Base-by-base conservation (phyloP, 2,329 filamentous ascomycete genomes). In the Monilinia laxa region DNA sequence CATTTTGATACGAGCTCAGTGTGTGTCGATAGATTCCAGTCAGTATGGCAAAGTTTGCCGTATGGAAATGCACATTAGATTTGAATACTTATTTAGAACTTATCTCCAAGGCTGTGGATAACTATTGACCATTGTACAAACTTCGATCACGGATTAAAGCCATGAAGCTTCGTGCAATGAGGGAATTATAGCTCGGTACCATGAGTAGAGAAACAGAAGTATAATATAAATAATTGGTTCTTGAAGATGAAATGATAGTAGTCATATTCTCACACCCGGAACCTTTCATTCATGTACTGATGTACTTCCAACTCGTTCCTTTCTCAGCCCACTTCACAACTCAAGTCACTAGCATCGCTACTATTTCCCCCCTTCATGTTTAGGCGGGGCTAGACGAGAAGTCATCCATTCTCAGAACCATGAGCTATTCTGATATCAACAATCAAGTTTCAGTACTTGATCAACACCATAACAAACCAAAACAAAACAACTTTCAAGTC, bases 31-130 rank as follows among this genome's bases (percentile, higher is more conserved):
- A 35, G 4, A 3, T 25, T 20, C 14, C 28, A 7, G 4, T 14
- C 20, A 60, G 23, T 3, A 51, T 60, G 14, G 58, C 42, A 59
- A 59, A 59, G 57, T n/a, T 20, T 49, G 42, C 57, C 23, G 6
- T 6, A 35, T 35, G 3, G 1, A 16, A 35, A 59, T 23, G 9
- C 25, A 59, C 47, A 40, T n/a, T 23, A 49, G 25, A 31, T 42
- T 51, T 25, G n/a, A 25, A n/a, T 20, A 51, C 3, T 10, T 20
- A 51, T 4, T 10, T 35, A 59, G 25, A 7, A 23, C 12, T 23
- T 35, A 9, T 9, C 12, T 49, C 1, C 42, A 31, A 4, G 20
- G 18, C 1, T 59, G n/a, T 2, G 6, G 20, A 2, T n/a, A 18
- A 47, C 25, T 3, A n/a, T n/a, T 45, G 11, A n/a, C 16, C 28